phyloP scores from a whole-genome alignment of 2,329 filamentous ascomycete species.

The Calonectria leucothoes region DNA sequence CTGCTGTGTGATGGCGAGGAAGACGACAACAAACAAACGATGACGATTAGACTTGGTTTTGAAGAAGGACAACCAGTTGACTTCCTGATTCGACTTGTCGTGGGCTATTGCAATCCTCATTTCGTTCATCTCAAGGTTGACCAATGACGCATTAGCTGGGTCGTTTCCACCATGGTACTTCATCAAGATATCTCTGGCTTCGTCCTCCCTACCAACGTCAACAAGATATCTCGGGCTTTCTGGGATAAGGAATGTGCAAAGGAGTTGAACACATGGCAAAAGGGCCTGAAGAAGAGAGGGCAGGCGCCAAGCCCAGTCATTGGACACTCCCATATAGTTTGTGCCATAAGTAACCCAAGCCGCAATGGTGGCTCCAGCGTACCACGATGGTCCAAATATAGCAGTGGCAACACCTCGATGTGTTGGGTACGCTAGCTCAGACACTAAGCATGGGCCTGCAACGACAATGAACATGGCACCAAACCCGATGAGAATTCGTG shows the following conservation, averaged over 20 bases:
- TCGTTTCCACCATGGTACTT: background rate
- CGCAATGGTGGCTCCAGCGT: background rate
- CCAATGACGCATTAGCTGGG: background rate
- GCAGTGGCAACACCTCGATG: background rate
- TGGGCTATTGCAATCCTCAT: background rate
- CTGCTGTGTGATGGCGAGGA: conserved; percentile 28
- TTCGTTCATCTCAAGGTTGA: background rate
- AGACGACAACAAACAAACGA: conserved; percentile 18
- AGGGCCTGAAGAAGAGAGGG: background rate
- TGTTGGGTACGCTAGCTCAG: background rate
- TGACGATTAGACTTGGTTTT: background rate
- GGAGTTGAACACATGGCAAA: background rate
- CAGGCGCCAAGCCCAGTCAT: background rate
- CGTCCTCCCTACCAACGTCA: background rate
- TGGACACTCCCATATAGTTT: background rate
- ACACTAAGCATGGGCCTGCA: background rate
- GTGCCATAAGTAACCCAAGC: background rate
- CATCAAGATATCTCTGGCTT: background rate
- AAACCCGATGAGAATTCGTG: background rate
- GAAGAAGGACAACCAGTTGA: background rate
- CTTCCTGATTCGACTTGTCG: background rate
- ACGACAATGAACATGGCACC: background rate
- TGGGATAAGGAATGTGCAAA: background rate
- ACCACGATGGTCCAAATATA: background rate
- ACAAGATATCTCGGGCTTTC: background rate